These are phyloP conservation scores for Hypomontagnella monticulosa DNA, from an alignment of 495 filamentous ascomycete genomes.

Conservation along the genomic window DNA sequence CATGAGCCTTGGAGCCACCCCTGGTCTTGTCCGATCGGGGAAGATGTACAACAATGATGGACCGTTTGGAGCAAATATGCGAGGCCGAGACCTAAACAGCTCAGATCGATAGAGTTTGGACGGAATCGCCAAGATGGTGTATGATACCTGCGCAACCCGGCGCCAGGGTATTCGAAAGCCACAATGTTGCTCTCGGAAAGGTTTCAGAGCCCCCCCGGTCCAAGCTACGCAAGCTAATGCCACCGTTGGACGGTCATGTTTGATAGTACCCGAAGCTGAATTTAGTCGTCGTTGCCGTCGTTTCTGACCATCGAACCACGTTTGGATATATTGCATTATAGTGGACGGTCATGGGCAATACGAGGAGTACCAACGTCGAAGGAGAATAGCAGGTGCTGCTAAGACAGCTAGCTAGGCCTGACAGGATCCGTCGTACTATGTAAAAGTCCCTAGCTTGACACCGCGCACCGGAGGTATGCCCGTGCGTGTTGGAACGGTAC, in stretches of 20 bases:
- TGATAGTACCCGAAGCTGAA: conserved; percentile 31
- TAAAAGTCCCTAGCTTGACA: conserved; percentile 31
- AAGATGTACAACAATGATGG: conserved; percentile 33
- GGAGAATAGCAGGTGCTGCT: conserved; percentile 28
- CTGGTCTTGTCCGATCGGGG: conserved; percentile 38
- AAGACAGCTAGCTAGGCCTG: conserved; percentile 16
- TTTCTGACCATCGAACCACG: conserved; percentile 10
- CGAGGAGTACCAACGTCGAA: conserved; percentile 20
- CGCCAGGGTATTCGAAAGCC: conserved; percentile 37
- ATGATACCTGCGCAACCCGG: conserved; percentile 32
- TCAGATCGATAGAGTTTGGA: conserved; percentile 33
- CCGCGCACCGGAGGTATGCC: conserved; percentile 32
- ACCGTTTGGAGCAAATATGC: conserved; percentile 30
- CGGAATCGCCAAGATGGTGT: conserved; percentile 32
- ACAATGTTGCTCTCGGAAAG: conserved; percentile 37
- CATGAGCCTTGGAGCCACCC: conserved; percentile 31
- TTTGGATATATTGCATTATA: conserved; percentile 9
- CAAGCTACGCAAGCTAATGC: conserved; percentile 36
- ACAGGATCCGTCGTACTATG: conserved; percentile 14
- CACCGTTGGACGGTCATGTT: conserved; percentile 31
- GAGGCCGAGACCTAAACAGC: conserved; percentile 27
- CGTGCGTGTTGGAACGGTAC: conserved; percentile 39
- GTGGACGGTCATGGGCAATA: conserved; percentile 20
- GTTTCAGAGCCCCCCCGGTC: conserved; percentile 33
- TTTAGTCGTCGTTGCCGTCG: conserved; percentile 11